Evolutionary conservation across 2,329 filamentous ascomycete genomes (phyloP), one percentile per base, ranked within the genome.

Genomic region (Xylaria digitata): DNA sequence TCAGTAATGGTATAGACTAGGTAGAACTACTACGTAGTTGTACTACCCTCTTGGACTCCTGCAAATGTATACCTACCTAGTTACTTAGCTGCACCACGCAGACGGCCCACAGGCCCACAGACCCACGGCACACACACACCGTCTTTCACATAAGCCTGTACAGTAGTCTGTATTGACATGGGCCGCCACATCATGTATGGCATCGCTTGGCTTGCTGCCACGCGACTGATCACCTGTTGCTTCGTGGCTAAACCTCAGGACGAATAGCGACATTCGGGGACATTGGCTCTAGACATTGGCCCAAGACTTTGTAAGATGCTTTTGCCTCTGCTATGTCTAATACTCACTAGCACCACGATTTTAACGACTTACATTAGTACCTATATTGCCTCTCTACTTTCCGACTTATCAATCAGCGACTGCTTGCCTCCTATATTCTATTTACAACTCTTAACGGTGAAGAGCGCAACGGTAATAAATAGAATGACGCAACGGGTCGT

Each of bases 401-500:
- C 26, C 11, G 6, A 9, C 45, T 45, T 8, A 21, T 7, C n/a
- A 23, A 21, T 9, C 45, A 13, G 23, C 19, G 11, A 23, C 26
- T 55, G 26, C 17, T 34, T 42, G 26, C 21, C 30, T 37, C 26
- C 26, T 26, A 26, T 26, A 26, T 26, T 40, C 17, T 50, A 42
- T 53, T 37, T 50, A 37, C 67, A 30, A 45, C 62, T 55, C 32
- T 62, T 45, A 46, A 60, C 43, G 19, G 32, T 40, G 46, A 54
- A 49, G 57, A 64, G 61, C 50, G 60, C 53, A 59, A 55, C 48
- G 45, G 65, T 56, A 19, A 54, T 61, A 63, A 61, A 48, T 60
- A 34, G 53, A 52, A 67, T 70, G 67, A 71, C 65, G 69, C 67
- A 71, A 67, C 62, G 34, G 65, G 67, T 56, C 64, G 67, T 71